phyloP scores from a whole-genome alignment of 1,139 yeast species.

The Pichia sp. region DNA sequence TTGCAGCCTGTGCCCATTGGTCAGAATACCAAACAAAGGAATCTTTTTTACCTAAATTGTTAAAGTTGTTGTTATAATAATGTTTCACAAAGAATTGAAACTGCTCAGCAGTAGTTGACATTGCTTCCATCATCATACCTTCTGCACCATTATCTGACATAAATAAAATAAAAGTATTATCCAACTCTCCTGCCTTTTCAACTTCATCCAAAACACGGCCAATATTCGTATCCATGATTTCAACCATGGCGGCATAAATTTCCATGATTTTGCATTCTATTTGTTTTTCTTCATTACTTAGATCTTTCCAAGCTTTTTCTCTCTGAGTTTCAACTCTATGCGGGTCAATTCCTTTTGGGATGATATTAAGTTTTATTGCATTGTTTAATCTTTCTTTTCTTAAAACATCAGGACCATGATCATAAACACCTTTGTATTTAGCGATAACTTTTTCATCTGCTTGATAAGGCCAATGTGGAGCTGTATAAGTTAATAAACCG shows the following conservation, averaged over 20 bases:
- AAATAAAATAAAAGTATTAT: conserved; percentile 47
- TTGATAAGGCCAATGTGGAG: conserved; percentile 61
- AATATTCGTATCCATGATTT: conserved; percentile 41
- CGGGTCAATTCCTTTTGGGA: conserved; percentile 39
- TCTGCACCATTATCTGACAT: conserved; percentile 61
- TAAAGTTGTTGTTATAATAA: conserved; percentile 39
- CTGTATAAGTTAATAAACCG: conserved; percentile 48
- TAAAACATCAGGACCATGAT: conserved; percentile 43
- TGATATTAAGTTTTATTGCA: conserved; percentile 40
- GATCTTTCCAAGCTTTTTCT: conserved; percentile 38
- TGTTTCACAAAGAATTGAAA: conserved; percentile 28
- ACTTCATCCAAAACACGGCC: conserved; percentile 41
- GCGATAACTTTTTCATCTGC: conserved; percentile 43
- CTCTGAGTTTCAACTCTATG: conserved; percentile 41
- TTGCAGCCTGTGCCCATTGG: conserved; percentile 63
- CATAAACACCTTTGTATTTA: conserved; percentile 45
- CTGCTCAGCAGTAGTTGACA: conserved; percentile 35
- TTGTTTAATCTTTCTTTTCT: conserved; percentile 35
- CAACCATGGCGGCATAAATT: conserved; percentile 59
- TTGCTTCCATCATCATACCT: conserved; percentile 51
- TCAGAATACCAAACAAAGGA: conserved; percentile 51
- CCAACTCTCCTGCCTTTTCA: conserved; percentile 37
- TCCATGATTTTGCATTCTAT: conserved; percentile 44
- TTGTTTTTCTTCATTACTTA: conserved; percentile 33
- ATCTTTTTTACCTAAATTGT: conserved; percentile 43